Conservation (phyloP, 2,329 filamentous ascomycete genomes). For the Pseudogymnoascus sp. region DNA sequence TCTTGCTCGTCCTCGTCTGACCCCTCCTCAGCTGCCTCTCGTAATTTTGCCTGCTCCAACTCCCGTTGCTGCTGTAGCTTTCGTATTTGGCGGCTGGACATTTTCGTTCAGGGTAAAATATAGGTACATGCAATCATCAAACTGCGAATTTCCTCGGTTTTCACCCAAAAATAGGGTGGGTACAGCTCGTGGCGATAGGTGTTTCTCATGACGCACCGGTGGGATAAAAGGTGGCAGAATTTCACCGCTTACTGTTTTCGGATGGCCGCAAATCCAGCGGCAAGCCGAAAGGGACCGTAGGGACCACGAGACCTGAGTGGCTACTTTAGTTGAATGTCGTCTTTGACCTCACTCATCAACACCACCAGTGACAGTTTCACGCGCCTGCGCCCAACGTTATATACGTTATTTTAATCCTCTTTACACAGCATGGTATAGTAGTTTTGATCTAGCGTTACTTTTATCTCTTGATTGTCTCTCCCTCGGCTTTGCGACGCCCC, state of each 20-base stretch:
- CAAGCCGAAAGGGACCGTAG: neutral
- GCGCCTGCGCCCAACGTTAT: neutral
- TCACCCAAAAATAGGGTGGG: neutral
- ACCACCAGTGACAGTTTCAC: neutral
- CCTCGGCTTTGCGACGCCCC: neutral
- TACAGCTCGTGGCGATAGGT: conserved; percentile 1
- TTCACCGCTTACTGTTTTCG: neutral
- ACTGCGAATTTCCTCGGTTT: neutral
- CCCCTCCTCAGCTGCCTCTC: conserved; percentile 20
- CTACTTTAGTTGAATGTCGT: neutral
- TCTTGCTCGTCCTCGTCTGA: conserved; percentile 22
- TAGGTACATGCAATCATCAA: neutral
- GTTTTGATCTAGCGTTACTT: neutral
- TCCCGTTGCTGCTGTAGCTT: conserved; percentile 30
- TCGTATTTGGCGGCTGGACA: conserved; percentile 30
- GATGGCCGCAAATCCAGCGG: neutral
- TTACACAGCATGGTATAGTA: neutral
- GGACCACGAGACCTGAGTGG: conserved; percentile 1
- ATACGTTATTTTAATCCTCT: neutral
- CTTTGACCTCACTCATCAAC: conserved; percentile 2
- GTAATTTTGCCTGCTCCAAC: conserved; percentile 21
- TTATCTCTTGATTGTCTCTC: neutral
- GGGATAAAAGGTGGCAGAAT: neutral
- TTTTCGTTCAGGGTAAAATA: conserved; percentile 12
- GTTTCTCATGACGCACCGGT: neutral